phyloP scores from a whole-genome alignment of 768 basidiomycete genomes.

The Mycena belliarum region DNA sequence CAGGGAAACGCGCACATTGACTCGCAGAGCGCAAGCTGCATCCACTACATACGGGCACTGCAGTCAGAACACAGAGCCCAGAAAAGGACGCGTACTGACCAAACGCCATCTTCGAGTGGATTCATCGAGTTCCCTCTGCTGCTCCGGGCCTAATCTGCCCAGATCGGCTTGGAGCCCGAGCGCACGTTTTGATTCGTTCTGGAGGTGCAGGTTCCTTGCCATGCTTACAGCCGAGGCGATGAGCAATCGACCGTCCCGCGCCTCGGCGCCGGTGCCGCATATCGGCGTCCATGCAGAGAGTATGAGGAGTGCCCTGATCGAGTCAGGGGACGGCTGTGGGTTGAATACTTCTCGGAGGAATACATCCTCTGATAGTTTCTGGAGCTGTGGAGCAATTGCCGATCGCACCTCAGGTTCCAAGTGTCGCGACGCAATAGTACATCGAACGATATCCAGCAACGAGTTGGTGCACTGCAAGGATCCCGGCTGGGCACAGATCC shows the following conservation, averaged over 20 bases:
- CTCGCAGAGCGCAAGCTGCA: slow-evolving; percentile 38
- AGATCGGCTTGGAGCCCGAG: slow-evolving; percentile 30
- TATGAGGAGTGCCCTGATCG: slow-evolving; percentile 42
- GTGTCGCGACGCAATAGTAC: slow-evolving; percentile 47
- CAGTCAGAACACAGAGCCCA: slow-evolving; percentile 1
- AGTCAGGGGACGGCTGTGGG: slow-evolving; percentile 42
- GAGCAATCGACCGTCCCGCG: slow-evolving; percentile 40
- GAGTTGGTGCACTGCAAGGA: slow-evolving; percentile 29
- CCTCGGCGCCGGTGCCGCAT: slow-evolving; percentile 29
- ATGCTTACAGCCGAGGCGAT: slow-evolving; percentile 46
- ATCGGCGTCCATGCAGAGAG: slow-evolving; percentile 48
- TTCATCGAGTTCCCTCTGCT: slow-evolving; percentile 32
- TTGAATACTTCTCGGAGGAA: slow-evolving; percentile 42
- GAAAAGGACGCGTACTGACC: slow-evolving; percentile 28
- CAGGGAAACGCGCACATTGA: slow-evolving; percentile 33
- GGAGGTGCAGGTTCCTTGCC: slow-evolving; percentile 47
- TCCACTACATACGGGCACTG: slow-evolving; percentile 37
- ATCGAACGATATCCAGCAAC: slow-evolving; percentile 45
- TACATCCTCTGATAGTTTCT: slow-evolving; percentile 41
- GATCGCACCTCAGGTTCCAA: slow-evolving; percentile 36
- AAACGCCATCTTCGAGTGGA: slow-evolving; percentile 39
- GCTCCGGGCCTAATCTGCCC: slow-evolving; percentile 19
- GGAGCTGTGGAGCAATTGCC: slow-evolving; percentile 39
- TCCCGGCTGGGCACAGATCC: slow-evolving; percentile 41
- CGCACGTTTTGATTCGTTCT: slow-evolving; percentile 36